These are phyloP conservation scores for Pseudogymnoascus sp. DNA, from an alignment of 2,329 filamentous ascomycete genomes.

Conservation along the genomic window DNA sequence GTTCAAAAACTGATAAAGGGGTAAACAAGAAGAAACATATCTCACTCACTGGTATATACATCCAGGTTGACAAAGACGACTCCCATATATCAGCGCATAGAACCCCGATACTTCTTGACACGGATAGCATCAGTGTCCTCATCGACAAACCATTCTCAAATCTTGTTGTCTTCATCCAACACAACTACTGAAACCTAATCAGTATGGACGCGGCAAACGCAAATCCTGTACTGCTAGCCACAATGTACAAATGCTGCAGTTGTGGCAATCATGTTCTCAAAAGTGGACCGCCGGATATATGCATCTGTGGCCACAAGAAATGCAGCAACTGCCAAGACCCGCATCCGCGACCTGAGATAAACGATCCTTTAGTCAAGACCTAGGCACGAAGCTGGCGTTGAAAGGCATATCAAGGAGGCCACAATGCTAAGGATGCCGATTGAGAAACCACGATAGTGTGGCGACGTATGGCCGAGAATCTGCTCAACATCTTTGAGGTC, in stretches of 20 bases:
- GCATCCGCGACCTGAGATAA: neutral
- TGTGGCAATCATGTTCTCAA: neutral
- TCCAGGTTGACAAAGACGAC: neutral
- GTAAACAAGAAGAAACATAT: neutral
- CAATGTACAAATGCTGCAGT: neutral
- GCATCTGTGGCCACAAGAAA: neutral
- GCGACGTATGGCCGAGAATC: neutral
- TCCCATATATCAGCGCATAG: neutral
- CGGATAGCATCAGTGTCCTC: neutral
- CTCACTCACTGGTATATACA: neutral
- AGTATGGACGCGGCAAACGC: neutral
- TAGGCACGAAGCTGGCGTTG: neutral
- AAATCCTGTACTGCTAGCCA: neutral
- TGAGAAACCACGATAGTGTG: neutral
- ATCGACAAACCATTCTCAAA: neutral
- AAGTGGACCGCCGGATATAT: neutral
- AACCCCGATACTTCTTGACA: neutral
- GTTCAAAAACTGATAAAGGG: neutral
- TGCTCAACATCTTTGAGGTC: neutral
- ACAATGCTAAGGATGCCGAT: too few species aligned
- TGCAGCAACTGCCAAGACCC: neutral
- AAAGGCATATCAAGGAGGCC: neutral
- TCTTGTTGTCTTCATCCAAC: neutral
- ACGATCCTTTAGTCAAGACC: neutral
- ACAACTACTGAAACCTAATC: too few species aligned